Evolutionary conservation across 805 yeast genomes (phyloP).

Genomic region (Candida stauntonica): DNA sequence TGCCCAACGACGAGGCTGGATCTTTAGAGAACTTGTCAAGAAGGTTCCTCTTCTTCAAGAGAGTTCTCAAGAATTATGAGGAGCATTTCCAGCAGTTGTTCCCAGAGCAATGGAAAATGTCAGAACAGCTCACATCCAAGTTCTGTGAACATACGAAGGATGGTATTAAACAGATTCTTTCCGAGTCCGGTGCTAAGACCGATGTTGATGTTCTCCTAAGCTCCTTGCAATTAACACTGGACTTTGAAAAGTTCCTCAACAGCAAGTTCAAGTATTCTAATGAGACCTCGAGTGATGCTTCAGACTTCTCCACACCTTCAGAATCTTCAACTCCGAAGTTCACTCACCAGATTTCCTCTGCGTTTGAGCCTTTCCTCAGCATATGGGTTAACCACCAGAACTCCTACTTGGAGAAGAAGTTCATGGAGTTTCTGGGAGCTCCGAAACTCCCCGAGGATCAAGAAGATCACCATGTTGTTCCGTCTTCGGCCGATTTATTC

Average conservation of each 20-base stretch:
- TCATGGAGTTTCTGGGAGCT: constrained; percentile 59
- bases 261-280: constrained; percentile 53
- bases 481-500: constrained; percentile 85
- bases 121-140: constrained; percentile 49
- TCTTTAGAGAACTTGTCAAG: constrained; percentile 81
- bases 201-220: constrained; percentile 64
- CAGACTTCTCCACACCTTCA: constrained; percentile 17
- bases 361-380: constrained; percentile 80
- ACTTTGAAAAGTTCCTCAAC: constrained; percentile 74
- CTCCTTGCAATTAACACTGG: constrained; percentile 71
- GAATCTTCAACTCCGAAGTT: constrained; percentile 26
- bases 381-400: constrained; percentile 90
- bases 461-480: constrained; percentile 63
- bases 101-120: constrained; percentile 71
- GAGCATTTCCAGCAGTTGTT: constrained; percentile 49
- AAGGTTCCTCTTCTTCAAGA: constrained; percentile 76
- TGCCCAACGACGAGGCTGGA: constrained; percentile 87
- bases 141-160: constrained; percentile 68
- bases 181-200: constrained; percentile 36
- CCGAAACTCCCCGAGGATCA: constrained; percentile 49
- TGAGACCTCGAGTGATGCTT: constrained; percentile 28
- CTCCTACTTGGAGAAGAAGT: constrained; percentile 50
- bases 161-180: constrained; percentile 55
- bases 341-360: constrained; percentile 47
- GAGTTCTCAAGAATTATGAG: constrained; percentile 58